Evolutionary conservation across 306 rosid genomes (phyloP).

Genomic region (Citrullus amarus): DNA sequence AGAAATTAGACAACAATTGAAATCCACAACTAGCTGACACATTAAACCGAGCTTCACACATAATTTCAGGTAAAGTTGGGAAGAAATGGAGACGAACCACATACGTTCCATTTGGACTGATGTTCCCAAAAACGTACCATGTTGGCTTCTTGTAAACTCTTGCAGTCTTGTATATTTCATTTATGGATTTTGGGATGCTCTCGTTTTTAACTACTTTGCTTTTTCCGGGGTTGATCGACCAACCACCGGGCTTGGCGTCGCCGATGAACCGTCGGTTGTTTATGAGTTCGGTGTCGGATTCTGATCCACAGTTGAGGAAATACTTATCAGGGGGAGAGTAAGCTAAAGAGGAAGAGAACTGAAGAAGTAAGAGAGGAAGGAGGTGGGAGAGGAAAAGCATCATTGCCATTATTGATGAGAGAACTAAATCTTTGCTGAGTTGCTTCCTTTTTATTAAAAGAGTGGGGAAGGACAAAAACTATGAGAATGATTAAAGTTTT

Average conservation of each 20-base stretch:
- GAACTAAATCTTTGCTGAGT: not conserved
- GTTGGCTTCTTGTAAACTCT: conserved; percentile 9
- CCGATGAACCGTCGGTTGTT: not conserved
- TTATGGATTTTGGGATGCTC: not conserved
- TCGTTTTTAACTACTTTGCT: not conserved
- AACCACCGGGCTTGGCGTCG: not conserved
- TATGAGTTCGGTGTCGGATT: not conserved
- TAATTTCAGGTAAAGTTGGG: not conserved
- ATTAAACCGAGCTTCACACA: conserved; percentile 4
- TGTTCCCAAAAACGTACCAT: not conserved
- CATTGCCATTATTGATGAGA: not conserved
- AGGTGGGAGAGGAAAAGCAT: not conserved
- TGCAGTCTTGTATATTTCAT: conserved; percentile 9
- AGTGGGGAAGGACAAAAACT: not conserved
- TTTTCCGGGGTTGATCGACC: conserved; percentile 6
- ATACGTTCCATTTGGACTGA: not conserved
- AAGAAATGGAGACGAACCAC: conserved; percentile 15
- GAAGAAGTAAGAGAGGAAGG: not conserved
- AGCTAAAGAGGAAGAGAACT: not conserved
- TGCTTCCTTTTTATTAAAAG: not conserved
- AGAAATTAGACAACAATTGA: conserved; percentile 2
- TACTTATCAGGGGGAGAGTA: not conserved
- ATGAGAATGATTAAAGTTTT: not conserved
- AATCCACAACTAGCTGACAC: not conserved
- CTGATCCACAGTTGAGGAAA: conserved; percentile 9